Evolutionary conservation across 495 filamentous ascomycete genomes (phyloP), one percentile per base, ranked within the genome.

Genomic region (Amniculicola lignicola): DNA sequence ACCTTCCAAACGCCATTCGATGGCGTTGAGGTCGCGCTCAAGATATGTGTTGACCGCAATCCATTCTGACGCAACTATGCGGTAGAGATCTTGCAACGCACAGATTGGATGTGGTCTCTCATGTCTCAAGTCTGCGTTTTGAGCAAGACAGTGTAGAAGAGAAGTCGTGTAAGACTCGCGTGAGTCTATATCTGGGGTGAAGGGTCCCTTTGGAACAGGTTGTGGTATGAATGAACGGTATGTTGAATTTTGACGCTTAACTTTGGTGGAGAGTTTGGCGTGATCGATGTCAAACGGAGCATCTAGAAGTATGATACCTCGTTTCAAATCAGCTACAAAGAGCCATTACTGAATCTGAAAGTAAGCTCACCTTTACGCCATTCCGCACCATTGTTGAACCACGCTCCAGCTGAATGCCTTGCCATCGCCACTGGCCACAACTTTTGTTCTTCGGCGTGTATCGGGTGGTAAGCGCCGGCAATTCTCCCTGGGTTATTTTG

Each of bases 41-140:
- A 61, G 31, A 46, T 61, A 64, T 15, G 59, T 47, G 36, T 57
- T 61, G 2, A 61, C 41, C 6, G 55, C 61, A 18, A 57, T 53
- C 61, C 61, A 64, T 35, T 64, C 57, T 1, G 61, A 64, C 2
- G 57, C 57, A 7, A 64, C 31, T 16, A 64, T 53, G 6, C 61
- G 61, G 37, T 61, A 64, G 1, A 61, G 12, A 18, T 52, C 57
- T 35, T 48, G 48, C 0, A 61, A 23, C n/a, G 61, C 22, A 15
- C 46, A 19, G 42, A 61, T 49, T 41, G 51, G 40, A 42, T 19
- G 22, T 2, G 38, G 57, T 4, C 11, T 43, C 4, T 27, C 37
- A 14, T 42, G 21, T 19, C 21, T 25, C 16, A 53, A 19, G 9
- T 25, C 25, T 5, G 42, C 50, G 36, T 53, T 42, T 7, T 21